Base-by-base conservation (phyloP, 192 early-diverging fungal genomes). In the Borealophlyctis nickersoniae region DNA sequence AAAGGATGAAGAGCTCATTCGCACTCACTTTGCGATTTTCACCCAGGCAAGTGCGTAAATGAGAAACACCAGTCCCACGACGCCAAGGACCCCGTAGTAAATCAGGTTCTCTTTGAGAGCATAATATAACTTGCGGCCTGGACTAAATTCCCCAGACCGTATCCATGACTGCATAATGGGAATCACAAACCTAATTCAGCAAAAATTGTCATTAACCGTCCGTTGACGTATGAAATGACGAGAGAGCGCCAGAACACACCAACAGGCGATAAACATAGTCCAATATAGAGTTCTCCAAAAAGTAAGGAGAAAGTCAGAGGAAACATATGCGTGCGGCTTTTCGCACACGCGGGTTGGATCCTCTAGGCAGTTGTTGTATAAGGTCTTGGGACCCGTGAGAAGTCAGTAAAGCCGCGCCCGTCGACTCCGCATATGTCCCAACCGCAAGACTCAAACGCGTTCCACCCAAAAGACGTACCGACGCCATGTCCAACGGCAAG, bases 211-310 rank as follows among this genome's bases (percentile, higher is more conserved):
- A n/a, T n/a, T n/a, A n/a, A n/a, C n/a, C n/a, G n/a, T n/a, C n/a
- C n/a, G n/a, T n/a, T n/a, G n/a, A n/a, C n/a, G n/a, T n/a, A n/a
- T n/a, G n/a, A n/a, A n/a, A n/a, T n/a, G n/a, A n/a, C n/a, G n/a
- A 32, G 2, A 19, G 48, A 33, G 14, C 31, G 19, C 7, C 24
- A 24, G 13, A 13, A 60, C 58, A 60, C 78, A 89, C 94, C 92
- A 95, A 53, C 91, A 92, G 61, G 94, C 73, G 39, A 78, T 74
- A 71, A 94, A 96, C 69, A 88, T 87, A 35, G 85, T 86, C 95
- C 95, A 98, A 75, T 98, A 98, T 35, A 93, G 80, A 0, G 78
- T 71, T 36, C 84, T 66, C 95, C 95, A 98, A 51, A 92, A 88
- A 5, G 77, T 77, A 9, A 80, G 77, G 24, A 94, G 81, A 60